Evolutionary conservation across 1,284 basidiomycete genomes (phyloP), one percentile per base, ranked within the genome.

Genomic region (Neonothopanus nambi): DNA sequence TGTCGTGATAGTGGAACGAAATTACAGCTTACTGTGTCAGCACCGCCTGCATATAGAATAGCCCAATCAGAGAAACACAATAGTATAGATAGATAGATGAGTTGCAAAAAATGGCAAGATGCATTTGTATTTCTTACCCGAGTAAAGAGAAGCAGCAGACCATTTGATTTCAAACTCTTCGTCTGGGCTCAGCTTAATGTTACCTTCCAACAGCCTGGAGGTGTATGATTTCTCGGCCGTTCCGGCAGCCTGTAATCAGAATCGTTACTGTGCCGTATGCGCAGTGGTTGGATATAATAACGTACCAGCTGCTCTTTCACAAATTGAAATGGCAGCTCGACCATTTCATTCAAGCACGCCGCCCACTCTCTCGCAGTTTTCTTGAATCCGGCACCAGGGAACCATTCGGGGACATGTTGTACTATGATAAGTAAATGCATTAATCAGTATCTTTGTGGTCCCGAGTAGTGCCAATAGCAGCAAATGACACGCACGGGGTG

Each of bases 371-470:
- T 57, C 5, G 59, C 63, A 15, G 52, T 56, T 26, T 37, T 55
- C 49, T 62, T 43, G 56, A 67, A 67, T 1, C 57, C 55, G 15
- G 59, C 56, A 15, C 62, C 65, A 13, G 63, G 65, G 33, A 64
- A 54, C 66, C 63, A 67, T 30, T 56, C 54, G 6, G 64, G 62
- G 15, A 66, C 21, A 52, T 63, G 51, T n/a, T 52, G 54, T 40
- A 64, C 63, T 64, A 35, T 28, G 35, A 17, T 9, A 38, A 17
- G n/a, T 42, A 26, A 49, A 12, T 1, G 11, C 12, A 30, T 17
- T 18, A 28, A 38, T 30, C 30, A 51, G 23, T 33, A 33, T 33
- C 30, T 33, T 28, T 33, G 9, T 11, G 13, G 3, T 33, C 9
- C 30, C 30, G 30, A 33, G 30, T 33, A 33, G 13, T 33, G 30